Evolutionary conservation across 2,329 filamentous ascomycete genomes (phyloP), one percentile per base, ranked within the genome.

Genomic region (Microsporum canis): DNA sequence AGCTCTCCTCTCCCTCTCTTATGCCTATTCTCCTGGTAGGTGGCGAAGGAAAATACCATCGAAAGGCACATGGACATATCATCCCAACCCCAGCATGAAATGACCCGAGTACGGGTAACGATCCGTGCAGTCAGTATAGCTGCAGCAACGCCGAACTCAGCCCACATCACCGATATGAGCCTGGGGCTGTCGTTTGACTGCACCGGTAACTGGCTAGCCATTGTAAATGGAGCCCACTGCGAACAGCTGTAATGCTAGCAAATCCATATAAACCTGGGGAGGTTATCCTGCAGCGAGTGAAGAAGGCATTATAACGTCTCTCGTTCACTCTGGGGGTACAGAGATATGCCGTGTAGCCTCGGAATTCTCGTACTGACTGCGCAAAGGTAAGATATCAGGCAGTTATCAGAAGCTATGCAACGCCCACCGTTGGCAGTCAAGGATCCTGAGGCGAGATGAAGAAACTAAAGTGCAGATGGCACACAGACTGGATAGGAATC

Each of bases 51-150:
- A 23, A 23, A 43, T 62, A 64, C 63, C 61, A 64, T 63, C 17
- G 63, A 59, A 23, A 64, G 34, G 53, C 63, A 61, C 49, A 63
- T 61, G 47, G 61, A 61, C 2, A 51, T 41, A 63, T 64, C 63
- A 17, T 64, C 63, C 61, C 61, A 64, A 10, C 61, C 61, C 58
- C 61, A 64, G 17, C 31, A 39, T 7, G 59, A 56, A 41, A 57
- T 62, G 27, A 64, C n/a, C 29, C 41, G 23, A 14, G 57, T 61
- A 34, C 61, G 55, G 10, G 58, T 64, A 17, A 60, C 6, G 39
- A 63, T 58, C 56, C 63, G 58, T 17, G 58, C 58, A 23, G 62
- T 29, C 29, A 64, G 38, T 5, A 64, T 8, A 23, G 53, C 45
- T 33, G 61, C 23, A 34, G 62, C 62, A 57, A 64, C n/a, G 57